phyloP scores from a whole-genome alignment of 176 grass and related monocot species.

The Cenchrus fungigraminus region DNA sequence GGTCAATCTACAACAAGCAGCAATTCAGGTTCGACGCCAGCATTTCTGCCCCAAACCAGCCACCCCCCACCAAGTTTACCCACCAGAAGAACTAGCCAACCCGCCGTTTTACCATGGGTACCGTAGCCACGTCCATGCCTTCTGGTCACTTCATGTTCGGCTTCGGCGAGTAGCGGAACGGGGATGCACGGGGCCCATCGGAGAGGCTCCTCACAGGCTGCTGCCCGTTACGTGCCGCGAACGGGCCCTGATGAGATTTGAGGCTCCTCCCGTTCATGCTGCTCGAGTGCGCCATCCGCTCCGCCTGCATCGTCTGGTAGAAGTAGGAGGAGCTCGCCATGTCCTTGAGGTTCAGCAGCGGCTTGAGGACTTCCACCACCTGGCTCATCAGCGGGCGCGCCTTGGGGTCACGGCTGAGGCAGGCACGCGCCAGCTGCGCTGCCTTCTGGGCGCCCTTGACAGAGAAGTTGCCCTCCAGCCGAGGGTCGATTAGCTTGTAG shows the following conservation, averaged over 20 bases:
- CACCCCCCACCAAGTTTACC: constrained; percentile 19
- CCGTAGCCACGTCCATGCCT: neutral
- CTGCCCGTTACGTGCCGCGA: constrained; percentile 47
- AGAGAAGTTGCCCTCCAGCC: constrained; percentile 78
- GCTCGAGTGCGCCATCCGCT: constrained; percentile 57
- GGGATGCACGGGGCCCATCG: constrained; percentile 59
- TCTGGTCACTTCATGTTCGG: constrained; percentile 45
- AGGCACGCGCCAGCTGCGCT: constrained; percentile 64
- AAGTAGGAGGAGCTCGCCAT: constrained; percentile 76
- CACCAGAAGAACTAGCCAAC: neutral
- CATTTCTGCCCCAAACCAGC: constrained; percentile 20
- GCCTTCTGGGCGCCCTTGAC: constrained; percentile 81
- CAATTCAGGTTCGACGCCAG: constrained; percentile 45
- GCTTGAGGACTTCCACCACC: constrained; percentile 72
- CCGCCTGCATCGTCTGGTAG: constrained; percentile 75
- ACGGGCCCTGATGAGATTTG: constrained; percentile 56
- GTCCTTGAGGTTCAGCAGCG: constrained; percentile 79
- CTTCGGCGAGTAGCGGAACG: constrained; percentile 71
- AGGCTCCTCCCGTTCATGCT: constrained; percentile 60
- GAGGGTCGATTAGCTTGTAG: constrained; percentile 75
- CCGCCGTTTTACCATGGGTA: neutral
- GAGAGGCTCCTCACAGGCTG: constrained; percentile 71
- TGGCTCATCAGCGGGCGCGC: constrained; percentile 78
- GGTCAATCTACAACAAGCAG: constrained; percentile 65
- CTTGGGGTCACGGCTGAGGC: constrained; percentile 77